Base-by-base conservation (phyloP, 2,329 filamentous ascomycete species). In the Annulohypoxylon truncatum region DNA sequence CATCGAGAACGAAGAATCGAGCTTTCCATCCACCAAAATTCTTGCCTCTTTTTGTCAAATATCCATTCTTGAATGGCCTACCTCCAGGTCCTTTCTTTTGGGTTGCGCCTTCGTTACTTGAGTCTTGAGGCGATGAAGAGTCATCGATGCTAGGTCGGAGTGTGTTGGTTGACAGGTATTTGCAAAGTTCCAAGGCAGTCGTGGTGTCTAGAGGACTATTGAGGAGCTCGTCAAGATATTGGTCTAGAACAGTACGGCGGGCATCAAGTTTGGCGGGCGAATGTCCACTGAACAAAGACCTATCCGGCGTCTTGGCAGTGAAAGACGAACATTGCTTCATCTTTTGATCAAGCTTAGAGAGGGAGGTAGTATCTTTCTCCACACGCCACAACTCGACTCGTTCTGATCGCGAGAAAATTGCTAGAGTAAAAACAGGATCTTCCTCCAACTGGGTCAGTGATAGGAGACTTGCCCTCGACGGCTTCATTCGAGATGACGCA, bases 1-100 rank as follows among this genome's bases (percentile, higher is more conserved):
- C 85, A 55, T 88, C 85, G 10, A 89, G 81, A 20, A 88, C 80
- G 73, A 90, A 90, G 74, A 88, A 89, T 31, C 88, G 82, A 9
- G 94, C 94, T 80, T 99, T 99, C 96, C 96, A 99, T 51, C 96
- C 96, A 54, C 96, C 96, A 80, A 99, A 99, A 75, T 98, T 98
- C 84, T 99, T 99, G 51, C 96, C 96, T 72, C 92, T 89, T 82
- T 99, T 99, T 1, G 96, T 98, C 52, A 99, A 82, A 78, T 98
- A 99, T 7, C 96, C 96, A 75, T 90, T 94, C 75, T 93, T 93
- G 64, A 90, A 85, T 7, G 91, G 89, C 51, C 89, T 88, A 2
- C 89, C 88, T 72, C 90, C 88, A 4, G 88, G 84, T 0, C 89
- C 87, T 2, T 82, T 81, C 74, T 78, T 84, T 56, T 76, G 73